A percentile compares a stretch with the other conserved stretches of the same genome.
Evolutionary conservation across 345 rosid species (phyloP).

Genomic region (Eucalyptus tenuipes): DNA sequence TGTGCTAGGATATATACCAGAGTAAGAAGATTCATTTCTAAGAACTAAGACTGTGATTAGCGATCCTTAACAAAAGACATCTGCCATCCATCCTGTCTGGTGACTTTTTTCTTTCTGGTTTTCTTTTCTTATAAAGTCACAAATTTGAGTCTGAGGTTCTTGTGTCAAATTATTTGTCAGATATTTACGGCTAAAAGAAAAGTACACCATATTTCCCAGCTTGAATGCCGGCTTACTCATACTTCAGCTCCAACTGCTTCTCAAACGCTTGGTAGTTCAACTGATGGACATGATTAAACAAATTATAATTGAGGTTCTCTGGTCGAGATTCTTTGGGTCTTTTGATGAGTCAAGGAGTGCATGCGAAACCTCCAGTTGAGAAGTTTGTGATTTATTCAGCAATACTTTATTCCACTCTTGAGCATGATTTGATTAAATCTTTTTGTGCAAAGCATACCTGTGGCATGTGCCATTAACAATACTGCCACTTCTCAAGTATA

Average conservation of each 20-base stretch:
- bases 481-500: not conserved
- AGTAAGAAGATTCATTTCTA: not conserved
- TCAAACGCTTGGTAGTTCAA: not conserved
- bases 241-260: not conserved
- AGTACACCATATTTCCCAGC: not conserved
- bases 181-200: not conserved
- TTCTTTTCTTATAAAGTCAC: not conserved
- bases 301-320: not conserved
- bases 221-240: not conserved
- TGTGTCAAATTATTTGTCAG: not conserved
- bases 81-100: not conserved
- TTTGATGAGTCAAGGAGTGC: not conserved
- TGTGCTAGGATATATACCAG: not conserved
- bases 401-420: not conserved
- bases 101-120: not conserved
- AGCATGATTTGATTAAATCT: not conserved
- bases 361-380: not conserved
- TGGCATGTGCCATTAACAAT: not conserved
- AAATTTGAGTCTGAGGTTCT: not conserved
- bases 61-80: fast-evolving
- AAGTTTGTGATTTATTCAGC: not conserved
- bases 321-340: not conserved
- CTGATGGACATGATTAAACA: not conserved
- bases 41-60: not conserved
- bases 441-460: not conserved